Evolutionary conservation across 2,329 filamentous ascomycete genomes (phyloP), one percentile per base, ranked within the genome.

Genomic region (Ilyonectria sp.): DNA sequence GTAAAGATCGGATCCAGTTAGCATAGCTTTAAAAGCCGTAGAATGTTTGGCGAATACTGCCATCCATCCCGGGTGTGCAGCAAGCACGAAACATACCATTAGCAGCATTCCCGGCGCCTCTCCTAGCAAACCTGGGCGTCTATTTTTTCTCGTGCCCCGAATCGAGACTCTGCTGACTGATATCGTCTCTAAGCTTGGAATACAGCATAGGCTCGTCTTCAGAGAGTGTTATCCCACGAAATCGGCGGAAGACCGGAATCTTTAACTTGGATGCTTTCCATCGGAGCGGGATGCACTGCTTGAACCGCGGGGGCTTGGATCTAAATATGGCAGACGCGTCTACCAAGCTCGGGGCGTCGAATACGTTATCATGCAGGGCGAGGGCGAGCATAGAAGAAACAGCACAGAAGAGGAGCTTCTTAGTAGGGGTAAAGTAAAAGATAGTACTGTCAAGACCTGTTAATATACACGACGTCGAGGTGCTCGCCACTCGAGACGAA

Each of bases 241-340:
- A 65, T 15, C 61, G 60, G 47, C 69, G 69, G 63, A 79, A 78
- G 49, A 78, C 49, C 31, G 70, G 76, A 4, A 66, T 60, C 69
- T 78, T 78, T 9, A 78, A 71, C 67, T 63, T 74, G 21, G 70
- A 69, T 54, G 71, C 31, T 56, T 78, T 79, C 75, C 67, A 78
- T 13, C 67, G 68, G 9, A 79, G 62, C 10, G 67, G 71, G 8
- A 64, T 74, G 55, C 54, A 76, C 11, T 67, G 54, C 46, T 37
- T 44, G 15, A 23, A 58, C 4, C 10, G 23, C 29, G 49, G 59
- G 35, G 49, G 49, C 26, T 61, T 53, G 47, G 49, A 61, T 53
- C 59, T n/a, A 17, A 61, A 61, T 61, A 61, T 46, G 9, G n/a
- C 33, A 19, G 59, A 19, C 21, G 59, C 35, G 35, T 54, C 35